Evolutionary conservation across 768 basidiomycete species (phyloP), one percentile per base, ranked within the genome.

Genomic region (Termitomyces eurrhizus): DNA sequence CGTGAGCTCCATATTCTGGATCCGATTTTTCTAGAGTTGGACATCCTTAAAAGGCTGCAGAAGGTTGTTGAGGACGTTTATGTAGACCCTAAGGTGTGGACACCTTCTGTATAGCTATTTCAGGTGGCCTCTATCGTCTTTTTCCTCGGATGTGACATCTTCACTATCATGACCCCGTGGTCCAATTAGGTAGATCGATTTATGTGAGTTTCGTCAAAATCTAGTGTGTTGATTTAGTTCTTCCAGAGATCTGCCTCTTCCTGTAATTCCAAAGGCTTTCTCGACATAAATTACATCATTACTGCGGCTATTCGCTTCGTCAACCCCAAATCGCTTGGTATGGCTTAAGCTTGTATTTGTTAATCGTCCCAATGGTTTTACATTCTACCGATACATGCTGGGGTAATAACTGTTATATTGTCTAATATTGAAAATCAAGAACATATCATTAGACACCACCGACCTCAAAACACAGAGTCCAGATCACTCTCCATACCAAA

Each of bases 371-470:
- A 16, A 45, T 44, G 33, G 1, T 56, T 13, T 24, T 45, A 56
- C 35, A 48, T 46, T 56, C 14, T 56, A 48, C 26, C 7, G 4
- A 14, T 29, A 49, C 48, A 33, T 29, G 39, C 11, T 29, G 35
- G 12, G 18, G 29, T 32, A 5, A 5, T 8, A 32, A 2, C 7
- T 13, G 21, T 8, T 8, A 45, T 13, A 56, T 8, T 35, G 2
- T 21, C 39, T 42, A 56, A 64, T 70, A 72, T 35, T 60, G 64
- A 16, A 66, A 66, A 56, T 75, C 73, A 58, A 74, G 71, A 26
- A 58, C 53, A 33, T 69, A 62, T 74, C 73, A 62, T 73, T 68
- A 21, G 59, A 72, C 64, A 46, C 73, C 72, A 12, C 71, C 72
- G 35, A 58, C 62, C 21, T 64, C 65, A 50, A 63, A 44, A 75